A percentile compares a stretch with the other conserved stretches of the same genome.
Evolutionary conservation across 176 grass and related monocot genomes (phyloP).

Genomic region (Lolium multiflorum): DNA sequence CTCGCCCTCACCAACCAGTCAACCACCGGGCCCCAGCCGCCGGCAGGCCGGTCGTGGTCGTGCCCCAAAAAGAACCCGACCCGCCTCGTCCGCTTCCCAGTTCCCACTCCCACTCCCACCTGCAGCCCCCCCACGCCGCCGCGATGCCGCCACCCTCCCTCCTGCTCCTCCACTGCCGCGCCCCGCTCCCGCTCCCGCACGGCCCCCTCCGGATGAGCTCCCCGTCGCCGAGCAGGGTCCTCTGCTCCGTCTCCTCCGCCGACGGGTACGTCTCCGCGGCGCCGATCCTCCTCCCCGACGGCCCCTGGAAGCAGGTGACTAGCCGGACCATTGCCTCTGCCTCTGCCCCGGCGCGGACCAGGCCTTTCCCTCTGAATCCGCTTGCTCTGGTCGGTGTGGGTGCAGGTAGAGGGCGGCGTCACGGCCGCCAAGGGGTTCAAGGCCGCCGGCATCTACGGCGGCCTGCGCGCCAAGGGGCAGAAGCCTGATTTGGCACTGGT

Average conservation of each 20-base stretch:
- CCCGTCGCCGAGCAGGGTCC: constrained; percentile 35
- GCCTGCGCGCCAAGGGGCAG: constrained; percentile 80
- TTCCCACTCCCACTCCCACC: constrained; percentile 1
- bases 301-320: constrained; percentile 85
- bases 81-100: not conserved
- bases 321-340: not conserved
- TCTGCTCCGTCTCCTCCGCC: constrained; percentile 44
- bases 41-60: not conserved
- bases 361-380: constrained; percentile 38
- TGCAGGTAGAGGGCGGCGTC: constrained; percentile 84
- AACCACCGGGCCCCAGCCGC: constrained; percentile 7
- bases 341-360: not conserved
- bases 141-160: constrained; percentile 52
- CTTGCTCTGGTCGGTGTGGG: constrained; percentile 37
- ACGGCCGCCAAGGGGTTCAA: constrained; percentile 86
- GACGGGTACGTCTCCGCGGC: constrained; percentile 67
- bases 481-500: constrained; percentile 94
- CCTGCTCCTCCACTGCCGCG: constrained; percentile 45
- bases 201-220: constrained; percentile 34
- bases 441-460: constrained; percentile 84
- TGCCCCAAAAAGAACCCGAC: constrained; percentile 6
- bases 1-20: constrained; percentile 1
- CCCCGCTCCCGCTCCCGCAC: constrained; percentile 33
- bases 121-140: constrained; percentile 26
- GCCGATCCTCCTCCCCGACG: constrained; percentile 88